Evolutionary conservation across 139 green algal genomes (phyloP).

Genomic region (Coelastrella sp.): DNA sequence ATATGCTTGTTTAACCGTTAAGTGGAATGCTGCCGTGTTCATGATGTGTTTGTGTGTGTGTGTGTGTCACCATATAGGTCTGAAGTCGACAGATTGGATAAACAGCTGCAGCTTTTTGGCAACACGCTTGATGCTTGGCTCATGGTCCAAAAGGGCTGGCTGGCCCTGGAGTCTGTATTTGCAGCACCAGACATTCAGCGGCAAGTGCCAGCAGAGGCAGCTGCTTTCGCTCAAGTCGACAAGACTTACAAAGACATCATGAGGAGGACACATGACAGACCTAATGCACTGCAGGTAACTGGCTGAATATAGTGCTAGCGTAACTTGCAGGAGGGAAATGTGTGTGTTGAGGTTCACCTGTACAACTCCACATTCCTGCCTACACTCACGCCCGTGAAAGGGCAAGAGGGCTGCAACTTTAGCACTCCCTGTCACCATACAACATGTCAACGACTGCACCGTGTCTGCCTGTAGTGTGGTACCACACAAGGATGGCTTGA

Average conservation of each 20-base stretch:
- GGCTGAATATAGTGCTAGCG: background rate
- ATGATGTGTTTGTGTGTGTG: background rate
- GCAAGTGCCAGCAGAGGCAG: conserved; percentile 58
- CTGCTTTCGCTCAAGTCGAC: conserved; percentile 66
- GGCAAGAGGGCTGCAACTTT: no score
- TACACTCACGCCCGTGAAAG: no score
- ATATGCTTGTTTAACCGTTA: background rate
- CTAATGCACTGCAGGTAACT: conserved; percentile 69
- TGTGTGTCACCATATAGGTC: conserved; percentile 22
- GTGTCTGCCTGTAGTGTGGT: conserved; percentile 19
- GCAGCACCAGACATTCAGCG: conserved; percentile 84
- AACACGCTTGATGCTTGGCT: conserved; percentile 78
- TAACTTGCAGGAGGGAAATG: background rate
- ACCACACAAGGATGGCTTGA: conserved; percentile 70
- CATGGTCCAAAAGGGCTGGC: conserved; percentile 81
- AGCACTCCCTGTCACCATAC: background rate
- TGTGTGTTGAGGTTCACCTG: background rate
- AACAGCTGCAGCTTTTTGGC: conserved; percentile 70
- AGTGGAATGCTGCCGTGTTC: no score
- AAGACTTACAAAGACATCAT: conserved; percentile 86
- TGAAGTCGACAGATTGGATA: conserved; percentile 82
- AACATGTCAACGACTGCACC: background rate
- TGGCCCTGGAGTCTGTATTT: conserved; percentile 80
- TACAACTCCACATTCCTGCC: no score
- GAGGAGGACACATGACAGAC: conserved; percentile 71